Evolutionary conservation across 805 yeast species (phyloP).

Genomic region (Candida multigemmis): DNA sequence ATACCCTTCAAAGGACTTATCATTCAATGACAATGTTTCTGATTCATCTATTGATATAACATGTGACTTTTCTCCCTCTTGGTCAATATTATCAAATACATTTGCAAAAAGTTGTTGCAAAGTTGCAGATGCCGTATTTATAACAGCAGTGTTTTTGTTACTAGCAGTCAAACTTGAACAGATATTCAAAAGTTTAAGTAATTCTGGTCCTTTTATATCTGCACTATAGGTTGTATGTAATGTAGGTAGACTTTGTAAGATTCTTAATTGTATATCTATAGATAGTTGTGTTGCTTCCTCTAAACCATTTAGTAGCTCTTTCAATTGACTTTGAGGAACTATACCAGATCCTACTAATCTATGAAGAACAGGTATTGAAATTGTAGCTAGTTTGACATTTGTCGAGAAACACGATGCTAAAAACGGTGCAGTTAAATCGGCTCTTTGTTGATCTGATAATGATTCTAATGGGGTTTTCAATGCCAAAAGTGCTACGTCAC

Average conservation of each 20-base stretch:
- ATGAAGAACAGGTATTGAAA: slow-evolving; percentile 66
- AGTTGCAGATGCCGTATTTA: slow-evolving; percentile 89
- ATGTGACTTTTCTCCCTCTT: slow-evolving; percentile 9
- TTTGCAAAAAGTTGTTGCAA: slow-evolving; percentile 75
- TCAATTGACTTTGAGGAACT: slow-evolving; percentile 44
- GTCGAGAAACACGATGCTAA: slow-evolving; percentile 63
- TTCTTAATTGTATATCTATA: slow-evolving; percentile 76
- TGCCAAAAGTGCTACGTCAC: slow-evolving; percentile 12
- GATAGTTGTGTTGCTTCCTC: slow-evolving; percentile 69
- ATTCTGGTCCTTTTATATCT: slow-evolving; percentile 43
- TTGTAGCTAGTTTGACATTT: slow-evolving; percentile 62
- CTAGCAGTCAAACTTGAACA: slow-evolving; percentile 66
- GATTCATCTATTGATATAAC: slow-evolving; percentile 34
- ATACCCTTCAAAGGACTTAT: slow-evolving; percentile 60
- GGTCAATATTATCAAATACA: slow-evolving; percentile 60
- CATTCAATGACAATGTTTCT: slow-evolving; percentile 32
- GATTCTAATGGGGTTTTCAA: slow-evolving; percentile 13
- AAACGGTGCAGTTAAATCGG: slow-evolving; percentile 42
- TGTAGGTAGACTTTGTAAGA: slow-evolving; percentile 74
- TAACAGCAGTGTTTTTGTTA: slow-evolving; percentile 66
- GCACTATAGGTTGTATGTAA: slow-evolving; percentile 56
- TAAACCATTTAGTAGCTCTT: slow-evolving; percentile 55
- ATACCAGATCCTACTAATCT: slow-evolving; percentile 45
- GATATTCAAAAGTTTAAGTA: slow-evolving; percentile 53
- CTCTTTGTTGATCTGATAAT: slow-evolving; percentile 5